phyloP scores from a whole-genome alignment of 805 yeast species.

The Barnettozyma californica region DNA sequence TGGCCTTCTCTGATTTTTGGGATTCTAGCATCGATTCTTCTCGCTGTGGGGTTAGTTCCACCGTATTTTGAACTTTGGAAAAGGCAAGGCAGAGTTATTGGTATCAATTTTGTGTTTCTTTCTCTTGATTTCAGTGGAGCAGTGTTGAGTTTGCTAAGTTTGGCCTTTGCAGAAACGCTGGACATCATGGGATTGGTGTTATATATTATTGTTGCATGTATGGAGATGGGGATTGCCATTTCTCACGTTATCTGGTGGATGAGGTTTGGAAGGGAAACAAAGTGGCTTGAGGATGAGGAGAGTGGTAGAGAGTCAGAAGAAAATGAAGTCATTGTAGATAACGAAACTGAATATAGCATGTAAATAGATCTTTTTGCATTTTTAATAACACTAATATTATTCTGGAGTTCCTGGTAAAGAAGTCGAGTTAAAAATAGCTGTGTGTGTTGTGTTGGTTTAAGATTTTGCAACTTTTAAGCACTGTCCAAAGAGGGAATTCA shows the following conservation, averaged over 20 bases:
- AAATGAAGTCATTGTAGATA: neutral
- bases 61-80: slow-evolving; percentile 83
- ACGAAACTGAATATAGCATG: no score
- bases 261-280: slow-evolving; percentile 30
- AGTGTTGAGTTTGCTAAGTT: slow-evolving; percentile 62
- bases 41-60: slow-evolving; percentile 78
- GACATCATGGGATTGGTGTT: slow-evolving; percentile 79
- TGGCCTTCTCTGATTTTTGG: slow-evolving; percentile 87
- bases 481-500: neutral
- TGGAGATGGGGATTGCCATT: slow-evolving; percentile 73
- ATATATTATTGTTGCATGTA: slow-evolving; percentile 63
- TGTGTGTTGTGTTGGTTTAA: no score
- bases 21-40: slow-evolving; percentile 65
- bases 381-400: no score
- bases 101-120: slow-evolving; percentile 79
- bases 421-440: no score
- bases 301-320: slow-evolving; percentile 5
- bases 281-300: neutral
- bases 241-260: slow-evolving; percentile 70
- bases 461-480: no score
- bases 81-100: slow-evolving; percentile 79
- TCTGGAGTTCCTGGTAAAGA: no score
- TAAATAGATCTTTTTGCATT: no score
- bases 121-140: slow-evolving; percentile 80
- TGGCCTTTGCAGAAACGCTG: slow-evolving; percentile 55